Base-by-base conservation (phyloP, 2,329 filamentous ascomycete genomes). In the Grosmannia clavigera region DNA sequence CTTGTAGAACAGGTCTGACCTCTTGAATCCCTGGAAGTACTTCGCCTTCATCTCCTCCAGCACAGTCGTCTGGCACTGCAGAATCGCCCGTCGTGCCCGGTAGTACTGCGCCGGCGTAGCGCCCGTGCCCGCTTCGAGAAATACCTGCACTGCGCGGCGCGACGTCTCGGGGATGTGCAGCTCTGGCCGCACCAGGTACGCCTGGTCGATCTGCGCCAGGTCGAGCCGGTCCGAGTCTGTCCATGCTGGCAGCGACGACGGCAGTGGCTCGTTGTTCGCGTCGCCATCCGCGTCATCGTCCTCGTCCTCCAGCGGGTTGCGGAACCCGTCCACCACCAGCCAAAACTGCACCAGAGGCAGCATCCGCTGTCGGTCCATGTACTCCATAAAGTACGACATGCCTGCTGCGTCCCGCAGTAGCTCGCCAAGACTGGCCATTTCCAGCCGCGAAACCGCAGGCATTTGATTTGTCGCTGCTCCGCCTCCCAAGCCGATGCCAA, bases 361-460 rank as follows among this genome's bases (percentile, higher is more conserved):
- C 31, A 92, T 78, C 19, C 82, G 81, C 69, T 92, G 88, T 51
- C 94, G 85, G 70, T 99, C 94, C 94, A 99, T 99, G 68, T 91
- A 97, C 70, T 99, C 94, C 94, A 99, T 99, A 74, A 99, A 97
- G 70, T 96, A 99, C 2, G 94, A 97, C 10, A 99, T 78, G 0
- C 90, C 92, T 1, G 92, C 88, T 2, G 94, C 83, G 71, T 95
- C 91, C 65, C 92, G 87, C 61, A 99, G 78, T n/a, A 99, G 79
- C 65, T 97, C 91, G 14, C 86, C 82, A 2, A 97, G 77, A 0
- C 88, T 85, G 9, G 87, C 86, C 66, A 88, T 87, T 64, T 91
- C 86, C 48, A 92, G 76, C 53, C 80, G 81, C 2, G 87, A 87
- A n/a, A 80, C 74, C 16, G 71, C 70, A 2, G 70, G 69, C 9